Evolutionary conservation across 306 rosid genomes (phyloP).

Genomic region (Vachellia collinsii): DNA sequence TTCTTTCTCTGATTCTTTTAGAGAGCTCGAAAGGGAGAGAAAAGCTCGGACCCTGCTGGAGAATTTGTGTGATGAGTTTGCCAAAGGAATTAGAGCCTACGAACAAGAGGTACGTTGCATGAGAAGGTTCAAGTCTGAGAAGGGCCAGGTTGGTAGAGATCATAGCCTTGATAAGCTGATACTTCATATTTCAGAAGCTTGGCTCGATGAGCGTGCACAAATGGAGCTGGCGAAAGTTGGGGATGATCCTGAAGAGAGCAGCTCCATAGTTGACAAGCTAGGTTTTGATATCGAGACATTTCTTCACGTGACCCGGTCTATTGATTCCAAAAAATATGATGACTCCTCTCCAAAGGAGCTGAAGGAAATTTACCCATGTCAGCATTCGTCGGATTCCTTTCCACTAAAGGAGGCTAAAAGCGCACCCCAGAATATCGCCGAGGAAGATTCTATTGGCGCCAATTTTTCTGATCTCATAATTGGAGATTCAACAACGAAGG

Average conservation of each 20-base stretch:
- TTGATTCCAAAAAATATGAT: conserved; percentile 42
- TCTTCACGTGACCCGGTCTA: conserved; percentile 65
- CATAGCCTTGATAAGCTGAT: conserved; percentile 51
- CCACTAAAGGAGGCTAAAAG: conserved; percentile 56
- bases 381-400: conserved; percentile 61
- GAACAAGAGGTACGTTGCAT: conserved; percentile 63
- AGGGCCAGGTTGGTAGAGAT: conserved; percentile 40
- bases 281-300: conserved; percentile 78
- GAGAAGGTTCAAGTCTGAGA: conserved; percentile 47
- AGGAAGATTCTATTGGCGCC: conserved; percentile 48
- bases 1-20: conserved; percentile 57
- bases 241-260: conserved; percentile 45
- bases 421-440: conserved; percentile 55
- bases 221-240: conserved; percentile 54
- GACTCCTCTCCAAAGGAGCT: conserved; percentile 51
- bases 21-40: conserved; percentile 76
- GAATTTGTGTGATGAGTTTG: conserved; percentile 81
- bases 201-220: conserved; percentile 88
- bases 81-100: conserved; percentile 70
- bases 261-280: conserved; percentile 68
- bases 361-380: conserved; percentile 51
- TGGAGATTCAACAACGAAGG: conserved; percentile 32
- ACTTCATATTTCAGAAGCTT: conserved; percentile 82
- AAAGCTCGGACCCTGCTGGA: conserved; percentile 70
- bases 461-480: conserved; percentile 40